Evolutionary conservation across 2,329 filamentous ascomycete genomes (phyloP), one percentile per base, ranked within the genome.

Genomic region (Amylocarpus encephaloides): DNA sequence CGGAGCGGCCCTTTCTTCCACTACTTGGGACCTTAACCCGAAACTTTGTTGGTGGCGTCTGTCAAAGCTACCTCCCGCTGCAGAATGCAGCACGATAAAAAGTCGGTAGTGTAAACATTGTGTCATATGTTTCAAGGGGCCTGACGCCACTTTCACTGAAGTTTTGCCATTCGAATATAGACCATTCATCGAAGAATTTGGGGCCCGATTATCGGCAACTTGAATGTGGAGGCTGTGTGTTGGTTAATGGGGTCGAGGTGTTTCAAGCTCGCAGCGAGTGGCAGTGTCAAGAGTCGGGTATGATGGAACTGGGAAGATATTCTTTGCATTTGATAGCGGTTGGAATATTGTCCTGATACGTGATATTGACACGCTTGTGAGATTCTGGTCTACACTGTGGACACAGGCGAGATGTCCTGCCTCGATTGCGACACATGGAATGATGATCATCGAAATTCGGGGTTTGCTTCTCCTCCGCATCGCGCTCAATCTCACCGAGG

Each of bases 1-100:
- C 45, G 50, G 50, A 30, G 45, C 50, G 41, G 41, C 16, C 49
- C 44, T 42, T 51, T 38, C 22, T 47, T 33, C 18, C 42, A 16
- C 30, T 22, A 33, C 33, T 35, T 30, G 22, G 33, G 36, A 18
- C 35, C 32, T 16, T n/a, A 36, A 43, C 26, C 44, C 40, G 44
- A 48, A 30, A 32, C 26, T 18, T 33, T 43, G 49, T 51, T 51
- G 49, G 49, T 47, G 49, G 39, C 34, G 49, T 43, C 44, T 29
- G 40, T 30, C 15, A 10, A 19, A 7, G 22, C 22, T 26, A 26
- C 19, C 5, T 30, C n/a, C 41, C 16, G n/a, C 22, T n/a, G 41
- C 41, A 43, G 26, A 39, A 12, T 18, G 16, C 36, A 18, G 5
- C 15, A 39, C 4, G 5, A 30, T 32, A 32, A 12, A 12, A 12